Evolutionary conservation across 306 rosid species (phyloP), one percentile per base, ranked within the genome.

Genomic region (Casuarina glauca): DNA sequence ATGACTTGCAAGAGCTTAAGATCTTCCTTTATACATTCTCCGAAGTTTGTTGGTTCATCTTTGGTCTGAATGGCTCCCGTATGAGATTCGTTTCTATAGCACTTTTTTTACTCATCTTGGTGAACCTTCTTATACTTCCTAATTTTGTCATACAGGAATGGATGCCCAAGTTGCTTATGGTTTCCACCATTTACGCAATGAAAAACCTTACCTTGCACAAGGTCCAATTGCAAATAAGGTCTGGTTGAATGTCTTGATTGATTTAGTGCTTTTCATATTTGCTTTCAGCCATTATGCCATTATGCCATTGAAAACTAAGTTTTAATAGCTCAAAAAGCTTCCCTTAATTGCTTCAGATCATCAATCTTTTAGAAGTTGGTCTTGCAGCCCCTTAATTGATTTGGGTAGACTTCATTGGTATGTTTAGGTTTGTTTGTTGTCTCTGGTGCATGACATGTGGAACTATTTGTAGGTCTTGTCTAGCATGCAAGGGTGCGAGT

Each of bases 121-220:
- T 55, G 57, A 63, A 38, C 52, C 45, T 58, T 69, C 76, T 66
- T 39, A 41, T 50, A 77, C 41, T 66, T 70, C 76, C 35, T 80
- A 11, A 32, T 75, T 76, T 84, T 64, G 9, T 84, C 73, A 82
- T 84, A 71, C 87, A 93, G 99, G 99, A 87, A 96, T 96, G 99
- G 99, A 96, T 84, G 99, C 98, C 69, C 91, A 87, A 82, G 97
- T 96, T 81, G 97, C 99, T 74, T 91, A 96, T 84, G 98, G 99
- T 54, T 96, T 96, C 83, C 98, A 96, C 84, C 91, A 87, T 87
- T 81, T 96, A 70, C 97, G 99, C 41, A 84, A 96, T 50, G 94
- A 96, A 82, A 96, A 91, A 81, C 98, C 98, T 50, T 85, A 86
- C 82, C 94, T 96, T 87, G 97, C 99, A 72, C 93, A 81, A 41